Evolutionary conservation across 768 basidiomycete species (phyloP).

Genomic region (Lactarius hengduanensis): DNA sequence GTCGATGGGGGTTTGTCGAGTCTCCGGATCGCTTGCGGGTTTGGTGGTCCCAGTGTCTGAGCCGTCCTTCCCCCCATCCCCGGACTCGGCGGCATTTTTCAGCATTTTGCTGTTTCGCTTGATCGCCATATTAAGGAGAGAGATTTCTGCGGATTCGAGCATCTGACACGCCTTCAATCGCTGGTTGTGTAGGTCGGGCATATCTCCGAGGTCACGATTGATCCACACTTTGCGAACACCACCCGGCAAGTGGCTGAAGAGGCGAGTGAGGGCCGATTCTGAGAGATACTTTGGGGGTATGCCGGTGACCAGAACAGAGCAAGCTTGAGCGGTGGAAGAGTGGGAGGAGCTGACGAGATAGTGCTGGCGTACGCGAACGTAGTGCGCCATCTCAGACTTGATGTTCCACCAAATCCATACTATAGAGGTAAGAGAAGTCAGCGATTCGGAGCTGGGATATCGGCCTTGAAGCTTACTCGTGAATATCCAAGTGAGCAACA

Average conservation of each 20-base stretch:
- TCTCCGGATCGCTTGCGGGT: constrained; percentile 34
- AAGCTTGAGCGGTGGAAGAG: constrained; percentile 78
- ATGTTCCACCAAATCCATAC: constrained; percentile 88
- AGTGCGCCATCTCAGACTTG: constrained; percentile 75
- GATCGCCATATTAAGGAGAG: constrained; percentile 69
- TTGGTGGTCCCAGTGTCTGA: background rate
- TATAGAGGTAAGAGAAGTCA: constrained; percentile 32
- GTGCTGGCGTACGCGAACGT: constrained; percentile 75
- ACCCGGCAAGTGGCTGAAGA: constrained; percentile 85
- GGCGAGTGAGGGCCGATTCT: constrained; percentile 57
- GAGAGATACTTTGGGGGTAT: constrained; percentile 79
- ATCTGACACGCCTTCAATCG: constrained; percentile 70
- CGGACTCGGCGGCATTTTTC: constrained; percentile 46
- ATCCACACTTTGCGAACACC: constrained; percentile 92
- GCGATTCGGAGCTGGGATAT: background rate
- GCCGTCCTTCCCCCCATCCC: constrained; percentile 25
- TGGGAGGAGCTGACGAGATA: constrained; percentile 76
- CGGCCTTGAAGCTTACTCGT: constrained; percentile 53
- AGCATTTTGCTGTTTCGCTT: constrained; percentile 62
- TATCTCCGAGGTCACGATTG: constrained; percentile 82
- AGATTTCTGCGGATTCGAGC: constrained; percentile 85
- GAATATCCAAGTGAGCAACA: constrained; percentile 73
- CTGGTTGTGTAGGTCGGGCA: constrained; percentile 80
- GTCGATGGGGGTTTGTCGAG: constrained; percentile 33
- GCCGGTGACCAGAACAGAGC: constrained; percentile 87